Evolutionary conservation across 2,329 filamentous ascomycete genomes (phyloP).

Genomic region (Fusarium illudens): DNA sequence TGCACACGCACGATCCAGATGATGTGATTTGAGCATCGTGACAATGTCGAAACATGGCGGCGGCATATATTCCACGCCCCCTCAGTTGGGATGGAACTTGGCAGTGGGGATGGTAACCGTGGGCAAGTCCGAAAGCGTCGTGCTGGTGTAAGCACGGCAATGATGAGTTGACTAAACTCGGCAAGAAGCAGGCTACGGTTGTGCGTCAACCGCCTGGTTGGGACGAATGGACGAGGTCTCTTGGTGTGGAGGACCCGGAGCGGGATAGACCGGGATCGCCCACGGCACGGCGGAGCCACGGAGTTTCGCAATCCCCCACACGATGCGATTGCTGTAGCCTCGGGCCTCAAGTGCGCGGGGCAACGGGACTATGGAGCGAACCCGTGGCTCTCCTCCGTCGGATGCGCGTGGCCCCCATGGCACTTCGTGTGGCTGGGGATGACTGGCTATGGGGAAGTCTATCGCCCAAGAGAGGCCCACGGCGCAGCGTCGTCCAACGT

Average conservation of each 20-base stretch:
- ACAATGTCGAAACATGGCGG: constrained; percentile 39
- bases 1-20: constrained; percentile 38
- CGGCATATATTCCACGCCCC: constrained; percentile 36
- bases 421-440: constrained; percentile 23
- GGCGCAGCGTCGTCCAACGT: constrained; percentile 41
- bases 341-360: constrained; percentile 38
- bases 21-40: constrained; percentile 41
- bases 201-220: constrained; percentile 39
- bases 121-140: constrained; percentile 32
- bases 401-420: constrained; percentile 29
- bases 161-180: constrained; percentile 30
- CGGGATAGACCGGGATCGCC: constrained; percentile 43
- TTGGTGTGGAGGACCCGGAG: constrained; percentile 29
- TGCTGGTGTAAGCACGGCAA: constrained; percentile 31
- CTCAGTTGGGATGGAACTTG: constrained; percentile 31
- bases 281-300: constrained; percentile 31
- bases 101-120: constrained; percentile 26
- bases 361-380: constrained; percentile 38
- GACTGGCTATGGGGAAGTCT: constrained; percentile 28
- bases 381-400: constrained; percentile 30
- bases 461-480: constrained; percentile 34
- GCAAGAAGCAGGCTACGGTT: constrained; percentile 31
- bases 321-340: constrained; percentile 34
- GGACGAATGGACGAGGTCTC: constrained; percentile 36
- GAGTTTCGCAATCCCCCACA: constrained; percentile 33